Conservation (phyloP, 805 yeast genomes). For the Aciculoconidium aculeatum region DNA sequence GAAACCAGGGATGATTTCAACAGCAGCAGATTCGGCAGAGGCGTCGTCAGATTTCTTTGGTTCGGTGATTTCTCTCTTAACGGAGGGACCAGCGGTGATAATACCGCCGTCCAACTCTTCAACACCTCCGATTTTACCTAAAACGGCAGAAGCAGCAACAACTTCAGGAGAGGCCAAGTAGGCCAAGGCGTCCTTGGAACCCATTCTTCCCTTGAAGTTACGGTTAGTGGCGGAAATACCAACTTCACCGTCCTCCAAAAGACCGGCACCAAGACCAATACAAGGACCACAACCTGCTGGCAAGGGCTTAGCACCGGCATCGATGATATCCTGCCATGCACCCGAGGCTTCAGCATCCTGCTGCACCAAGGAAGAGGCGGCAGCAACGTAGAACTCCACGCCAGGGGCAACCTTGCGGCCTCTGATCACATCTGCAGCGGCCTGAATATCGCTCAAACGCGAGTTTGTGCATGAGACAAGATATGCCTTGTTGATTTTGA, state of each 20-base stretch:
- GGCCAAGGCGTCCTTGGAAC: constrained; percentile 92
- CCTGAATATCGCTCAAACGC: constrained; percentile 83
- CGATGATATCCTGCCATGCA: constrained; percentile 84
- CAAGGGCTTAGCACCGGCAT: constrained; percentile 90
- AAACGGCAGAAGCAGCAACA: constrained; percentile 96
- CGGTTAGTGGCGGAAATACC: constrained; percentile 98
- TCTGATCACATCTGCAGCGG: constrained; percentile 85
- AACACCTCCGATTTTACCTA: constrained; percentile 91
- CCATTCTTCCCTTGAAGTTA: constrained; percentile 99
- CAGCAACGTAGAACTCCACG: constrained; percentile 95
- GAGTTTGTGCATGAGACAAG: constrained; percentile 98
- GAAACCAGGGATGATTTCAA: constrained; percentile 84
- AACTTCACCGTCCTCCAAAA: constrained; percentile 91
- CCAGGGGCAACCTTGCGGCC: constrained; percentile 81
- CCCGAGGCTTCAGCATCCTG: constrained; percentile 86
- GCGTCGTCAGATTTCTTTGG: constrained; percentile 25
- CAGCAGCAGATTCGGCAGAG: constrained; percentile 33
- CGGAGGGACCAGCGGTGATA: constrained; percentile 40
- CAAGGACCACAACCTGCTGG: constrained; percentile 99
- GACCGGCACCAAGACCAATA: constrained; percentile 93
- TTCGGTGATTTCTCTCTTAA: constrained; percentile 38
- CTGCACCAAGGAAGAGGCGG: constrained; percentile 92
- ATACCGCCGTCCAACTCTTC: constrained; percentile 67
- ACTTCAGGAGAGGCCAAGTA: constrained; percentile 96
- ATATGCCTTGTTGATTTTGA: constrained; percentile 88